A percentile compares a stretch with the other conserved stretches of the same genome.
Evolutionary conservation across 257 asterid genomes (phyloP).

Genomic region (Cordia subcordata): DNA sequence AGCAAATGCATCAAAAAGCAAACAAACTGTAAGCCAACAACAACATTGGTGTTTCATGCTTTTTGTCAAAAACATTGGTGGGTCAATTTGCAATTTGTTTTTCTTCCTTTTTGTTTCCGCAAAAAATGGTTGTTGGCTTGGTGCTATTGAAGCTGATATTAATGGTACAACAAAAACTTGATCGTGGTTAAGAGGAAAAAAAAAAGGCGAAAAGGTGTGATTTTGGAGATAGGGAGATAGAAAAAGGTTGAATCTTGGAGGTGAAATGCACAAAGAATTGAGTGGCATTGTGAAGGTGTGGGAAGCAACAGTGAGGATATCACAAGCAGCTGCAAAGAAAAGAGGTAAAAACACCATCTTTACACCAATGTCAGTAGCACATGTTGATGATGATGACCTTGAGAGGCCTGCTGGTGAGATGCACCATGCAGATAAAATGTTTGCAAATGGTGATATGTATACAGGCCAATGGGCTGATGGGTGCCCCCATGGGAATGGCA

Average conservation of each 20-base stretch:
- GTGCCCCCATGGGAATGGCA: conserved; percentile 70
- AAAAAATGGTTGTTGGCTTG: conserved; percentile 27
- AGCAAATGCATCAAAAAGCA: conserved; percentile 16
- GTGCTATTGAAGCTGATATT: conserved; percentile 18
- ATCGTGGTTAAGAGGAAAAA: conserved; percentile 39
- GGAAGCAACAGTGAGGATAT: conserved; percentile 63
- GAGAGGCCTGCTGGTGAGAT: conserved; percentile 32
- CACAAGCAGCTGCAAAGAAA: conserved; percentile 52
- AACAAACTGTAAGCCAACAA: conserved; percentile 1
- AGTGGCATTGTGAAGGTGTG: conserved; percentile 77
- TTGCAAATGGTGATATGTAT: conserved; percentile 66
- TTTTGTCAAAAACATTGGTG: background rate
- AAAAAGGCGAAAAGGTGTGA: conserved; percentile 3
- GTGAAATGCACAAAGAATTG: conserved; percentile 68
- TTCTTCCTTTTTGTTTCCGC: too few relatives aligned
- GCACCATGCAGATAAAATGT: conserved; percentile 50
- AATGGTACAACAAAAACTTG: conserved; percentile 27
- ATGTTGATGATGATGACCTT: conserved; percentile 72
- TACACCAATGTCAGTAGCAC: conserved; percentile 83
- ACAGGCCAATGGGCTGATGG: conserved; percentile 68
- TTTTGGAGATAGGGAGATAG: background rate
- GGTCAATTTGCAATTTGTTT: conserved; percentile 7
- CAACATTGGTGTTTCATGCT: conserved; percentile 2
- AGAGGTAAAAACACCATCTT: conserved; percentile 40
- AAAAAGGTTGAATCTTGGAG: conserved; percentile 19